These are phyloP conservation scores for Neonectria punicea DNA, from an alignment of 2,329 filamentous ascomycete genomes.

Conservation along the genomic window DNA sequence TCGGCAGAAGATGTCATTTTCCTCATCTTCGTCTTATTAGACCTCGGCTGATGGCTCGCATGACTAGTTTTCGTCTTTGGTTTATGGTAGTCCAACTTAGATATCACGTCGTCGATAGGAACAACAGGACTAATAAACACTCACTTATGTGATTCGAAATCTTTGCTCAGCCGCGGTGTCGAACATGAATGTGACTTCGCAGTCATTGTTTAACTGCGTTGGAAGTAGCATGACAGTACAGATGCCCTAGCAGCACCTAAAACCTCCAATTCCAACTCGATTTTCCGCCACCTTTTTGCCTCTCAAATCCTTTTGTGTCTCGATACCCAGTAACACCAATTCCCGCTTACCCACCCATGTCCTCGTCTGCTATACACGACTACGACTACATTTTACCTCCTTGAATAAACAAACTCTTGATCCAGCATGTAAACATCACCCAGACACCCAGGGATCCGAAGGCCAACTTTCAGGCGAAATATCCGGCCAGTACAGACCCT, in stretches of 20 bases:
- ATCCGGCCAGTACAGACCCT: slow-evolving; percentile 41
- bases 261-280: background rate
- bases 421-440: background rate
- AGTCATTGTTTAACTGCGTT: background rate
- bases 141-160: background rate
- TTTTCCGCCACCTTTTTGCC: background rate
- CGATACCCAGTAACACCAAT: background rate
- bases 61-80: no score
- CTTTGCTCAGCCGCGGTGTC: background rate
- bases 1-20: no score
- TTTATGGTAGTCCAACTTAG: background rate
- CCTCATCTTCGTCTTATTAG: no score
- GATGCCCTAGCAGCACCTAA: background rate
- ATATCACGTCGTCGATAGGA: background rate
- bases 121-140: background rate
- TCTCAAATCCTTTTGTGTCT: background rate
- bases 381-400: no score
- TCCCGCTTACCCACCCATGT: background rate
- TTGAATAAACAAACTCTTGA: background rate
- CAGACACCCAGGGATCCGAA: slow-evolving; percentile 32
- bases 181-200: background rate
- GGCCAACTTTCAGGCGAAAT: slow-evolving; percentile 42
- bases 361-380: background rate
- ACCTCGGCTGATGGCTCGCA: no score
- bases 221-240: background rate